These are phyloP conservation scores for Arabidopsis hybrid DNA, from an alignment of 441 rosid species.

Conservation along the genomic window DNA sequence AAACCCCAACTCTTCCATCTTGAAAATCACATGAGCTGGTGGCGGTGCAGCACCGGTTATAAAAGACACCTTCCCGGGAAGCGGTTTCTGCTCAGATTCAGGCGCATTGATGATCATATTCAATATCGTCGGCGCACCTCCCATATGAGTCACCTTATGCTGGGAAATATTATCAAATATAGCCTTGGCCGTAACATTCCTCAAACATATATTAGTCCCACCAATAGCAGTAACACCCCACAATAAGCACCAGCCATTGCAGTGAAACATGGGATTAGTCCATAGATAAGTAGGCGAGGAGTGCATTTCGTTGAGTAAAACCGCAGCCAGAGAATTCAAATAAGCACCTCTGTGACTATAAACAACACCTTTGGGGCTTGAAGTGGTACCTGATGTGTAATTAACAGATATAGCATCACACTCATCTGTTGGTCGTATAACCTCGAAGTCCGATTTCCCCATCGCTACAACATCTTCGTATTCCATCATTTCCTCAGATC, in stretches of 20 bases:
- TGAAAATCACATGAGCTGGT: slow-evolving; percentile 62
- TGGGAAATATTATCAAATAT: slow-evolving; percentile 56
- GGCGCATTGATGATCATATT: slow-evolving; percentile 67
- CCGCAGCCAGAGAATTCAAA: slow-evolving; percentile 65
- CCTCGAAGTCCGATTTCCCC: slow-evolving; percentile 53
- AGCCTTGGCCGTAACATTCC: slow-evolving; percentile 60
- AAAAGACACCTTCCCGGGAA: slow-evolving; percentile 61
- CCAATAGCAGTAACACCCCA: slow-evolving; percentile 80
- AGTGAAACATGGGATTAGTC: slow-evolving; percentile 84
- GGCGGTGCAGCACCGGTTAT: slow-evolving; percentile 78
- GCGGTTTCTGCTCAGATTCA: slow-evolving; percentile 48
- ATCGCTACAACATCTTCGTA: slow-evolving; percentile 60
- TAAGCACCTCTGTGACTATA: slow-evolving; percentile 79
- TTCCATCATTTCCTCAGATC: slow-evolving; percentile 39
- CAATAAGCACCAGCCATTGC: slow-evolving; percentile 78
- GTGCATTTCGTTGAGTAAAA: slow-evolving; percentile 57
- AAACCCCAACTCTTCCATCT: slow-evolving; percentile 74
- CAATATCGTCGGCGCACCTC: slow-evolving; percentile 78
- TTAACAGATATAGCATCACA: slow-evolving; percentile 72
- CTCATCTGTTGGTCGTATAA: slow-evolving; percentile 59
- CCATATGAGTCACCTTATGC: slow-evolving; percentile 70
- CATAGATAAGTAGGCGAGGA: slow-evolving; percentile 64
- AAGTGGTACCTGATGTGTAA: slow-evolving; percentile 85
- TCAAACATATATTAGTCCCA: slow-evolving; percentile 67
- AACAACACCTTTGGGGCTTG: slow-evolving; percentile 80